Percentiles rank a stretch among this genome's conserved stretches.
Conservation (phyloP, 306 rosid genomes). For the Fagus crenata region DNA sequence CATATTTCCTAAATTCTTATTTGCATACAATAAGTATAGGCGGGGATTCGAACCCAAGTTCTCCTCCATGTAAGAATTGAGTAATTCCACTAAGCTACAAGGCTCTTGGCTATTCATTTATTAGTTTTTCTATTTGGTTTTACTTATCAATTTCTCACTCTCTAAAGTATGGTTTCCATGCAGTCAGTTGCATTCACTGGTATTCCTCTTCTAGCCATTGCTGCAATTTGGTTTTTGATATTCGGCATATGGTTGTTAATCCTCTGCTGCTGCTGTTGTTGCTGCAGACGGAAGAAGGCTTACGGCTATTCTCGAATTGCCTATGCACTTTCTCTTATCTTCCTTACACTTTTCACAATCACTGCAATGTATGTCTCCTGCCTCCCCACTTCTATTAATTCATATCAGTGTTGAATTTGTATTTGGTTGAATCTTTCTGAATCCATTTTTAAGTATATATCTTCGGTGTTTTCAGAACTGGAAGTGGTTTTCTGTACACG, state of each 20-base stretch:
- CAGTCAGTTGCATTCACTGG: conserved; percentile 77
- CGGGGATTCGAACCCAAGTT: neutral
- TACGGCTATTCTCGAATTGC: conserved; percentile 33
- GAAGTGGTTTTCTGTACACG: conserved; percentile 20
- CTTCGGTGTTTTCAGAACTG: conserved; percentile 16
- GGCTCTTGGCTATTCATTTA: neutral
- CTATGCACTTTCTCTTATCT: conserved; percentile 36
- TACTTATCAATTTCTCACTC: neutral
- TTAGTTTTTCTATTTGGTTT: neutral
- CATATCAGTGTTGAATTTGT: neutral
- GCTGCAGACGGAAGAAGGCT: conserved; percentile 23
- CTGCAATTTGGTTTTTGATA: conserved; percentile 62
- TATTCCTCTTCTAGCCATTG: conserved; percentile 52
- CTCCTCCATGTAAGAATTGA: neutral
- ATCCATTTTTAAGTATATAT: neutral
- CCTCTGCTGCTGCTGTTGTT: conserved; percentile 29
- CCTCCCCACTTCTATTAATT: neutral
- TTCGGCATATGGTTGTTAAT: conserved; percentile 31
- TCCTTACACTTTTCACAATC: conserved; percentile 38
- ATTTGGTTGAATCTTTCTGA: neutral
- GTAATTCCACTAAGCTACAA: too few relatives aligned
- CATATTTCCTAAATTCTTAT: too few relatives aligned
- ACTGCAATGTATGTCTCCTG: conserved; percentile 42
- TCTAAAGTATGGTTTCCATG: conserved; percentile 7
- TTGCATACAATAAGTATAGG: too few relatives aligned